Base-by-base conservation (phyloP, 768 basidiomycete genomes). In the Trametes cubensis region DNA sequence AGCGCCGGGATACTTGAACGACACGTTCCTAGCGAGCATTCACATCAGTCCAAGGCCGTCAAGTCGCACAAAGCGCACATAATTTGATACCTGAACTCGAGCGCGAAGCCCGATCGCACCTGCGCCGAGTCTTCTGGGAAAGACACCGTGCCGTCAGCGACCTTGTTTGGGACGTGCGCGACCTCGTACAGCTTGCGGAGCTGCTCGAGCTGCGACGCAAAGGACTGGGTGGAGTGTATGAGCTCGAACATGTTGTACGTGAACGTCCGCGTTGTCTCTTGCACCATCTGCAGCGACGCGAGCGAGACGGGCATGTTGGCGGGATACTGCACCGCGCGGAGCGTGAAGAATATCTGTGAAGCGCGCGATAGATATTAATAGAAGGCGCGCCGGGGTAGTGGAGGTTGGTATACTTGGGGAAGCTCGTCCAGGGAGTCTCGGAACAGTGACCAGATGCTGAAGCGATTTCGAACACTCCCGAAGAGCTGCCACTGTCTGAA, bases 1-100 rank as follows among this genome's bases (percentile, higher is more conserved):
- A 66, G 73, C 75, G 69, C 69, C 83, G 0, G 89, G 87, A 69
- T 92, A 92, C 54, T 72, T 78, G 75, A 92, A 92, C 4, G 83
- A 87, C 3, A 93, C 90, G 60, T 88, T 80, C 70, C 87, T 88
- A 67, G 66, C 26, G 62, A 66, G 40, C 69, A 69, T 3, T 34
- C 28, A 48, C 23, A 23, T 47, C 55, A 63, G 28, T 20, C 20
- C 15, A 23, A 2, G 14, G 6, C n/a, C 7, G 14, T 1, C 39
- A 2, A 20, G 48, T 21, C 28, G 7, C 28, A 3, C 28, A 28
- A 28, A 64, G n/a, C 25, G 28, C 18, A 3, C 17, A 20, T 18
- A 3, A 26, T 4, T 6, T 14, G 15, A 42, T 61, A 80, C 84
- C 78, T 81, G 70, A 87, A 88, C 68, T 86, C 84, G 1, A 88